Percentiles rank a stretch among this genome's conserved stretches.
phyloP scores from a whole-genome alignment of 1,284 basidiomycete genomes.

The Abortiporus biennis region DNA sequence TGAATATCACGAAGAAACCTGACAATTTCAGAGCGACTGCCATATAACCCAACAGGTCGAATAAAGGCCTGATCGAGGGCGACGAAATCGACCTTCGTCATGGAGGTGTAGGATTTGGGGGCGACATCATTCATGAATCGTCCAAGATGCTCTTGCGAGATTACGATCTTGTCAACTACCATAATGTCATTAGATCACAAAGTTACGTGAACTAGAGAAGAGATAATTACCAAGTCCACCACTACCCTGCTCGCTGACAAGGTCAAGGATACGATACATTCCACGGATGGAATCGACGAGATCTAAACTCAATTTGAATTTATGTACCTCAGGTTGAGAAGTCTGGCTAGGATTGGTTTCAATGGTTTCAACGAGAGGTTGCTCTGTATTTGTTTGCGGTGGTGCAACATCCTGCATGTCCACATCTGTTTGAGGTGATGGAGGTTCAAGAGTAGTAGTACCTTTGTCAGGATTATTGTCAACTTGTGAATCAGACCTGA shows the following conservation, averaged over 20 bases:
- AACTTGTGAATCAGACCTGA: too few relatives aligned
- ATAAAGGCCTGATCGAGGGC: conserved; percentile 35
- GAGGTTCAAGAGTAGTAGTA: too few relatives aligned
- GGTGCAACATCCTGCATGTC: too few relatives aligned
- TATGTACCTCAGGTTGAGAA: too few relatives aligned
- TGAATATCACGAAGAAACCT: conserved; percentile 31
- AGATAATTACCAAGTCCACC: conserved; percentile 39
- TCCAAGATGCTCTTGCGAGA: conserved; percentile 40
- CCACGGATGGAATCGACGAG: conserved; percentile 23
- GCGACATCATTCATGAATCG: conserved; percentile 38
- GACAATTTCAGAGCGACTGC: conserved; percentile 43
- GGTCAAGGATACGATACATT: conserved; percentile 46
- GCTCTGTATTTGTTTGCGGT: too few relatives aligned
- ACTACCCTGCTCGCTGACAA: conserved; percentile 43
- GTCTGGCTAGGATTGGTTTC: too few relatives aligned
- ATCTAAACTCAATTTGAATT: too few relatives aligned
- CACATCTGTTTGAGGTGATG: too few relatives aligned
- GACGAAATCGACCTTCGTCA: conserved; percentile 49
- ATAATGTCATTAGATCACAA: not conserved
- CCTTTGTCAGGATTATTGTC: too few relatives aligned
- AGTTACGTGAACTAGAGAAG: not conserved
- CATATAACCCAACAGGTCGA: conserved; percentile 51
- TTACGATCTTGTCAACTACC: conserved; percentile 59
- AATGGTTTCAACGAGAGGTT: too few relatives aligned
- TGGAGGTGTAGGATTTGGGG: conserved; percentile 41